phyloP scores from a whole-genome alignment of 2,329 filamentous ascomycete species.

The Fusarium incarnatum region DNA sequence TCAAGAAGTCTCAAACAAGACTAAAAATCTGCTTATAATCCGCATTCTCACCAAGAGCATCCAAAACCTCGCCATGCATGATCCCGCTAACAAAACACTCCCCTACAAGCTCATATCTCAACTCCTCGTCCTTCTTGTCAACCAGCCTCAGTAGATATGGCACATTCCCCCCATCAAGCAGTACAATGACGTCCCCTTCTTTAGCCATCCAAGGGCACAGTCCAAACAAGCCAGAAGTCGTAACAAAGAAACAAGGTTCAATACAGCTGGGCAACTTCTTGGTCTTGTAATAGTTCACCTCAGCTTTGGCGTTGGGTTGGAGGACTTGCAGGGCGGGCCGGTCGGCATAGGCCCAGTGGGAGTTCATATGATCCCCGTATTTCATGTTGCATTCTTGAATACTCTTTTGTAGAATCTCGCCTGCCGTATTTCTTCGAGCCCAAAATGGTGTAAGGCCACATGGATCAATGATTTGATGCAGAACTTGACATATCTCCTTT shows the following conservation, averaged over 20 bases:
- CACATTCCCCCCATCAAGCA: conserved; percentile 28
- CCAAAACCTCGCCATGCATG: conserved; percentile 27
- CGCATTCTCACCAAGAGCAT: not conserved
- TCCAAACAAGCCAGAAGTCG: conserved; percentile 12
- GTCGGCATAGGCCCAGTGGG: conserved; percentile 16
- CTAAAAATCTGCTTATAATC: not conserved
- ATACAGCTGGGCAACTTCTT: conserved; percentile 12
- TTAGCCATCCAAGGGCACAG: conserved; percentile 31
- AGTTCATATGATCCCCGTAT: conserved; percentile 22
- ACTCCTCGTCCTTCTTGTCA: not conserved
- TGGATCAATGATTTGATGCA: conserved; percentile 28
- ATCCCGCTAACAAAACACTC: conserved; percentile 32
- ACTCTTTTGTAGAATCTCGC: not conserved
- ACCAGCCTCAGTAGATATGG: conserved; percentile 21
- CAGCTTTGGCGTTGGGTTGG: accelerated
- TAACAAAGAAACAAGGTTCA: conserved; percentile 23
- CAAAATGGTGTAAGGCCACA: conserved; percentile 30
- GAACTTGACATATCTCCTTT: conserved; percentile 3
- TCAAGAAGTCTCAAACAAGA: not conserved
- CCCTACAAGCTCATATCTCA: conserved; percentile 13
- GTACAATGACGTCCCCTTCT: conserved; percentile 20
- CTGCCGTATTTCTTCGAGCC: not conserved
- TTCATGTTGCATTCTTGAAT: conserved; percentile 1
- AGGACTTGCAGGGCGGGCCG: not conserved
- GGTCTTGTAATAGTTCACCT: not conserved